Conservation (phyloP, 768 basidiomycete species). For the Lactarius psammicola region DNA sequence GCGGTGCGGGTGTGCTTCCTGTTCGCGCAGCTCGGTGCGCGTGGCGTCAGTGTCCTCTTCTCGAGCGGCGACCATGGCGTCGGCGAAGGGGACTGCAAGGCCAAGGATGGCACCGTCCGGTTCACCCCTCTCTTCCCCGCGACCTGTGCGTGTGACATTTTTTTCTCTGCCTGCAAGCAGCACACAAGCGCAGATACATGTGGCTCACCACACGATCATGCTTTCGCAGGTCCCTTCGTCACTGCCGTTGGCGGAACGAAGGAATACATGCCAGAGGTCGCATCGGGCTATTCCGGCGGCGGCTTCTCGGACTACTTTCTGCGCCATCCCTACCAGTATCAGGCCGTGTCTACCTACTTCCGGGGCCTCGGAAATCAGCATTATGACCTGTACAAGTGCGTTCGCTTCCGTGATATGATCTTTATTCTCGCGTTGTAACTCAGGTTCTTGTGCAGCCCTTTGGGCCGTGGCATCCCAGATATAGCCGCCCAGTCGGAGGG, state of each 20-base stretch:
- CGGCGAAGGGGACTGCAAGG: neutral
- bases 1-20: neutral
- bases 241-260: neutral
- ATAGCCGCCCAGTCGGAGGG: neutral
- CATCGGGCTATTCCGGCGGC: neutral
- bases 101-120: neutral
- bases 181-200: neutral
- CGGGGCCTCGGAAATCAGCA: neutral
- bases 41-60: neutral
- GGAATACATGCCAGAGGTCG: neutral
- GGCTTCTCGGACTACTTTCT: neutral
- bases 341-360: neutral
- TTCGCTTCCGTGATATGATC: neutral
- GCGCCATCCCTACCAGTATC: neutral
- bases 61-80: neutral
- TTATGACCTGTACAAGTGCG: neutral
- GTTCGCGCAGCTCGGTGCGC: neutral
- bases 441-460: neutral
- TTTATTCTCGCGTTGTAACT: neutral
- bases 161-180: neutral
- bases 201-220: neutral
- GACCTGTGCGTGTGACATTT: neutral
- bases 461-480: neutral
- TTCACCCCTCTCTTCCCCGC: neutral
- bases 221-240: neutral